A percentile compares a stretch with the other conserved stretches of the same genome.
These are phyloP conservation scores for Coprinellus micaceus DNA, from an alignment of 768 basidiomycete species.

Conservation along the genomic window DNA sequence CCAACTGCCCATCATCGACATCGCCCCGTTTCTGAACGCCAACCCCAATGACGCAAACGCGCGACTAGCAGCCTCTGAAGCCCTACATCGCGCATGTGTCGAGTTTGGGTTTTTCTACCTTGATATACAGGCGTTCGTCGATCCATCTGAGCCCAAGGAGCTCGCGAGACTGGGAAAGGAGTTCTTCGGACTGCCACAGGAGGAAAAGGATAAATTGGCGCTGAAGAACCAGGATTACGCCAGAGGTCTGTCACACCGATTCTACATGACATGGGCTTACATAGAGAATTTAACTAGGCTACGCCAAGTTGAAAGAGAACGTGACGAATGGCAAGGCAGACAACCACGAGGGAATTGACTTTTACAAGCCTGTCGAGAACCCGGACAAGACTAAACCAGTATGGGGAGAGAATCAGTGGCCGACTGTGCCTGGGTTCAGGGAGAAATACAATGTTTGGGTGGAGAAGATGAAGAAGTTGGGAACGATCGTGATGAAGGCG, in stretches of 20 bases:
- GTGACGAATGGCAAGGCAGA: conserved; percentile 83
- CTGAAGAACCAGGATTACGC: conserved; percentile 68
- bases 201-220: conserved; percentile 75
- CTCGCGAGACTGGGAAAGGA: conserved; percentile 59
- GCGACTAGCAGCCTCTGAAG: conserved; percentile 45
- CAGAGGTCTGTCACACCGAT: too few relatives aligned
- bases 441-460: conserved; percentile 72
- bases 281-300: conserved; percentile 51
- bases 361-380: conserved; percentile 68
- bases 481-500: too few relatives aligned
- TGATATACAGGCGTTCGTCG: conserved; percentile 58
- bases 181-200: conserved; percentile 72
- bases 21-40: conserved; percentile 56
- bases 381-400: conserved; percentile 69
- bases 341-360: conserved; percentile 82
- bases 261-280: too few relatives aligned
- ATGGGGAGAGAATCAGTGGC: conserved; percentile 91
- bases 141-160: conserved; percentile 58
- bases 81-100: conserved; percentile 70
- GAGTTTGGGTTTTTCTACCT: conserved; percentile 90
- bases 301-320: conserved; percentile 77
- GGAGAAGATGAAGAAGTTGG: conserved; percentile 81
- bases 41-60: conserved; percentile 31
- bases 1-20: conserved; percentile 67
- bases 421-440: conserved; percentile 52